phyloP scores from a whole-genome alignment of 345 rosid genomes.

The Gynandropsis gynandra region DNA sequence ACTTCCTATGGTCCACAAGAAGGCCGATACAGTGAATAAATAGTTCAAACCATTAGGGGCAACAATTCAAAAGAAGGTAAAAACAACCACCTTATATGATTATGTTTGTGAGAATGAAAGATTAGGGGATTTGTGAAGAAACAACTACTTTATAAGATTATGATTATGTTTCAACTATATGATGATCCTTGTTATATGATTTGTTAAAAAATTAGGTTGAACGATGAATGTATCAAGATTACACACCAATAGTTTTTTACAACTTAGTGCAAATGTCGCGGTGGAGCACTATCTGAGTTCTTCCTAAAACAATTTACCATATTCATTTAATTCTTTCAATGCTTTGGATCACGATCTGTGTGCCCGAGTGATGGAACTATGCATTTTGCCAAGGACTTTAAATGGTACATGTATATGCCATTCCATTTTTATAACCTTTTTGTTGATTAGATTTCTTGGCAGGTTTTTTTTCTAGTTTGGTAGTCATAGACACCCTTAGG shows the following conservation, averaged over 20 bases:
- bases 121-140: too few species aligned
- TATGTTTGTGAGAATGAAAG: too few species aligned
- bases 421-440: not conserved
- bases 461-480: slow-evolving; percentile 2
- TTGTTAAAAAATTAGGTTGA: too few species aligned
- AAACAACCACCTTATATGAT: too few species aligned
- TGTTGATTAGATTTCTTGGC: not conserved
- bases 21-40: slow-evolving; percentile 72
- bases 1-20: slow-evolving; percentile 59
- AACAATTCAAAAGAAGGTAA: slow-evolving; percentile 83
- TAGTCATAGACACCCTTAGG: slow-evolving; percentile 39
- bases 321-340: slow-evolving; percentile 34
- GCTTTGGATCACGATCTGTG: slow-evolving; percentile 54
- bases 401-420: not conserved
- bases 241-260: too few species aligned
- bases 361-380: slow-evolving; percentile 29
- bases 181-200: too few species aligned
- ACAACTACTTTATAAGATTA: too few species aligned
- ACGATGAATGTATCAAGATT: too few species aligned
- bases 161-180: too few species aligned
- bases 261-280: too few species aligned
- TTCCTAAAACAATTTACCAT: not conserved
- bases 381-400: slow-evolving; percentile 22
- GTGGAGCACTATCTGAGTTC: too few species aligned
- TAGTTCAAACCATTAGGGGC: slow-evolving; percentile 71